phyloP scores from a whole-genome alignment of 1,139 yeast species.

The Magnusiomyces sp. region DNA sequence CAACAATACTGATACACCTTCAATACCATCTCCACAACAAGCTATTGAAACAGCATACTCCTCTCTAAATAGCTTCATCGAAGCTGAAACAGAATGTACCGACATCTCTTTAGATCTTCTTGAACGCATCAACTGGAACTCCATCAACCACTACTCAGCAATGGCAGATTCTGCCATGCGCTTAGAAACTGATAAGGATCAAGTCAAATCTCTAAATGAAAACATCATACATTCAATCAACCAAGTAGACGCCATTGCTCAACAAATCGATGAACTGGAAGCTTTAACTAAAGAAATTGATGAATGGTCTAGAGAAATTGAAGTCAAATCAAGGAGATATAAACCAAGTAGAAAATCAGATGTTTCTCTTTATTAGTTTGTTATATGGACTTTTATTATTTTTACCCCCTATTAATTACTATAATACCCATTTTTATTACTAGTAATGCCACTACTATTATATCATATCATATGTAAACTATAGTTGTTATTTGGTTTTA shows the following conservation, averaged over 20 bases:
- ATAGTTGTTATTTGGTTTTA: neutral
- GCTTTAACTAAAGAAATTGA: slow-evolving; percentile 47
- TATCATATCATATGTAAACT: neutral
- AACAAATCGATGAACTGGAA: slow-evolving; percentile 40
- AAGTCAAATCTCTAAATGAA: slow-evolving; percentile 22
- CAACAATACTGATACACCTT: neutral
- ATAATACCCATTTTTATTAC: neutral
- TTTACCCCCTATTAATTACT: neutral
- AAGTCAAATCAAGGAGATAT: slow-evolving; percentile 32
- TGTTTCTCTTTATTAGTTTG: neutral
- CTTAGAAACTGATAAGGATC: slow-evolving; percentile 20
- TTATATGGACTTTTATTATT: neutral
- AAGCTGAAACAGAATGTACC: slow-evolving; percentile 30
- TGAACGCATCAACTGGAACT: slow-evolving; percentile 29
- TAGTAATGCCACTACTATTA: neutral
- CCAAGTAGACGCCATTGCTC: slow-evolving; percentile 39
- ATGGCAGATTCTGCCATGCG: slow-evolving; percentile 25
- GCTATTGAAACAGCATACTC: slow-evolving; percentile 16
- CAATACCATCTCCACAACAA: slow-evolving; percentile 5
- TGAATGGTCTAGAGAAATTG: slow-evolving; percentile 50
- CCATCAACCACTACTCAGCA: slow-evolving; percentile 24
- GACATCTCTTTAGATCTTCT: slow-evolving; percentile 27
- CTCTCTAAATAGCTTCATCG: slow-evolving; percentile 22
- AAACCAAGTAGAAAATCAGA: slow-evolving; percentile 1
- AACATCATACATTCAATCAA: slow-evolving; percentile 31